These are phyloP conservation scores for Halenospora varia DNA, from an alignment of 495 filamentous ascomycete species.

Conservation along the genomic window DNA sequence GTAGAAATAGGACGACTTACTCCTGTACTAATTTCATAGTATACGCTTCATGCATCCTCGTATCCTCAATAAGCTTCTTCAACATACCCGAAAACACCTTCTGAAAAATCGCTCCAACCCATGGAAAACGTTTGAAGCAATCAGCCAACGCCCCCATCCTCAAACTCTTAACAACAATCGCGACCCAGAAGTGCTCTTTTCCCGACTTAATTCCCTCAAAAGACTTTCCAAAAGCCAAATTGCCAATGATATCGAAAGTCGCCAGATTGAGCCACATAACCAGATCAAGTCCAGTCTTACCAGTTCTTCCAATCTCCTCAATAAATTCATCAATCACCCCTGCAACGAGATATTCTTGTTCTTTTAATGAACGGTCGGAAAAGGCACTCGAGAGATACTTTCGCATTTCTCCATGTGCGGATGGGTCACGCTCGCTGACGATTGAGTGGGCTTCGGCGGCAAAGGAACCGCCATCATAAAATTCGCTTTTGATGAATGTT, in stretches of 20 bases:
- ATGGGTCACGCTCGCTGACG: no score
- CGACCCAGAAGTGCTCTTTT: slow-evolving; percentile 29
- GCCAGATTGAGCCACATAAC: slow-evolving; percentile 37
- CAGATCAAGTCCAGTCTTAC: background rate
- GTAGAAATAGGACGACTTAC: no score
- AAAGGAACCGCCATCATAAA: background rate
- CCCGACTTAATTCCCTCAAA: slow-evolving; percentile 43
- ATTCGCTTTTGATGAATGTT: background rate
- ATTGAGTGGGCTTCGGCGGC: background rate
- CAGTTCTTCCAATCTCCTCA: background rate
- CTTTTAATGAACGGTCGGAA: background rate
- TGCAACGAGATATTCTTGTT: background rate
- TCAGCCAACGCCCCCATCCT: background rate
- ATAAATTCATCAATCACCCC: no score
- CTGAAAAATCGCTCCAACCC: background rate
- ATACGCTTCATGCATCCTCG: no score
- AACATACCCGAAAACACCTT: no score
- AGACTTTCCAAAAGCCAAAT: slow-evolving; percentile 46
- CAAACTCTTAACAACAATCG: background rate
- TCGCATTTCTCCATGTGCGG: no score
- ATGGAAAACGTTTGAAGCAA: background rate
- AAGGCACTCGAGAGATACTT: no score
- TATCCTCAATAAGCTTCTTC: no score
- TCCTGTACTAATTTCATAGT: background rate
- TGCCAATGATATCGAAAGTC: slow-evolving; percentile 47